Conservation (phyloP, 1,139 yeast species). For the Zygosaccharomyces pseudobailii region DNA sequence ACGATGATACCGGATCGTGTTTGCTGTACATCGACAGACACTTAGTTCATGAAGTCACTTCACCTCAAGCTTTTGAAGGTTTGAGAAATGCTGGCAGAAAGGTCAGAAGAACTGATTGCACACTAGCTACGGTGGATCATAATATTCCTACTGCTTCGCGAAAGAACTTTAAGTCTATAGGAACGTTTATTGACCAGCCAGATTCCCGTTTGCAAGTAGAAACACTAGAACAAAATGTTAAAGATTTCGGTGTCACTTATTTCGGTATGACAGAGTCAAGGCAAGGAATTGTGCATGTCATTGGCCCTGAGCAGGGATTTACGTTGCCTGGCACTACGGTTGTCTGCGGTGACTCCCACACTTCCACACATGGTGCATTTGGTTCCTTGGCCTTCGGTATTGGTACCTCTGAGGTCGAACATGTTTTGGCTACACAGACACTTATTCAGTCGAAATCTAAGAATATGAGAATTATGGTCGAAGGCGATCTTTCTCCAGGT, state of each 20-base stretch:
- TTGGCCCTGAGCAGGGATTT: conserved; percentile 98
- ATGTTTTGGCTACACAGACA: conserved; percentile 95
- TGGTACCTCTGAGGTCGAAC: conserved; percentile 98
- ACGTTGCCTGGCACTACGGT: conserved; percentile 98
- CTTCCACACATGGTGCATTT: conserved; percentile 98
- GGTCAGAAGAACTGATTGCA: conserved; percentile 91
- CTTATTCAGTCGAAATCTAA: conserved; percentile 90
- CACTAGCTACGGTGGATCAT: conserved; percentile 96
- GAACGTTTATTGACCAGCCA: conserved; percentile 80
- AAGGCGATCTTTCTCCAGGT: conserved; percentile 80
- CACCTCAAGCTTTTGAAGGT: conserved; percentile 98
- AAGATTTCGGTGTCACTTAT: conserved; percentile 80
- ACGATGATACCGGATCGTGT: conserved; percentile 81
- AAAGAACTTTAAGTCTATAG: conserved; percentile 63
- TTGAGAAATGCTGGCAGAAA: conserved; percentile 77
- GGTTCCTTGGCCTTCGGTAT: conserved; percentile 98
- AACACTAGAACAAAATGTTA: conserved; percentile 89
- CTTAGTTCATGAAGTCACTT: conserved; percentile 94
- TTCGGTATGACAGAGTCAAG: conserved; percentile 92
- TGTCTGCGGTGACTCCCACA: conserved; percentile 98
- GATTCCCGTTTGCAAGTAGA: conserved; percentile 90
- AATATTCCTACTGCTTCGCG: conserved; percentile 92
- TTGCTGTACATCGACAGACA: conserved; percentile 92
- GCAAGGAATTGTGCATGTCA: conserved; percentile 97
- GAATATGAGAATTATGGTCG: conserved; percentile 84